Conservation (phyloP, 371 early-diverging fungal species). For the Apophysomyces variabilis region DNA sequence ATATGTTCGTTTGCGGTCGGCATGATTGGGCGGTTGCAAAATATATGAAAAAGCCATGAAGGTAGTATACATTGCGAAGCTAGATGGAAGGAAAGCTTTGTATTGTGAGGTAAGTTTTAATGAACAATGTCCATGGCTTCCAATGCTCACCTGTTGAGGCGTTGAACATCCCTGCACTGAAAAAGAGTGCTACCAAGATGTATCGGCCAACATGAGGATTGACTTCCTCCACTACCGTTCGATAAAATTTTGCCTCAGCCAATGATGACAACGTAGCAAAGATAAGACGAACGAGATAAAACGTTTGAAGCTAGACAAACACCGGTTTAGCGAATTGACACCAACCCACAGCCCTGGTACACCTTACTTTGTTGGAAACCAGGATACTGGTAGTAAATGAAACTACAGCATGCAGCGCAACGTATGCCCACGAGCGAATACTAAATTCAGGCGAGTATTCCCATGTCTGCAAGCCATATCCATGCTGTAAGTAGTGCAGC, state of each 20-base stretch:
- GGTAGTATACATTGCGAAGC: slow-evolving; percentile 89
- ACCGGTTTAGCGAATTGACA: neutral
- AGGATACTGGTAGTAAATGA: slow-evolving; percentile 50
- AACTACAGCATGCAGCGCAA: slow-evolving; percentile 63
- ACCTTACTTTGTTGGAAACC: slow-evolving; percentile 57
- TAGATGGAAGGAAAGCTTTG: slow-evolving; percentile 86
- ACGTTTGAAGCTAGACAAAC: slow-evolving; percentile 66
- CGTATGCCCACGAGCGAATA: slow-evolving; percentile 88
- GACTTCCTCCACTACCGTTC: slow-evolving; percentile 64
- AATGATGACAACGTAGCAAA: slow-evolving; percentile 69
- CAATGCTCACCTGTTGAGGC: slow-evolving; percentile 66
- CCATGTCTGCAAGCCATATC: slow-evolving; percentile 94
- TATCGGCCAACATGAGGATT: slow-evolving; percentile 74
- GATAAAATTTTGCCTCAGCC: slow-evolving; percentile 78
- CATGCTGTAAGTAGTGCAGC: slow-evolving; percentile 84
- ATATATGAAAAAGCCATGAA: slow-evolving; percentile 77
- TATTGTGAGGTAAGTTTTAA: neutral
- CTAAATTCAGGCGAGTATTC: slow-evolving; percentile 91
- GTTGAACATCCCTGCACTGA: slow-evolving; percentile 88
- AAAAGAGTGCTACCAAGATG: slow-evolving; percentile 62
- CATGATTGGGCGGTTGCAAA: slow-evolving; percentile 55
- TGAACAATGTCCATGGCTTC: neutral
- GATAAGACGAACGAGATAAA: slow-evolving; percentile 70
- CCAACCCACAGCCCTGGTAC: too few relatives aligned
- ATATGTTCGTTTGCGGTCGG: slow-evolving; percentile 53